These are phyloP conservation scores for Talaromyces borbonicus DNA, from an alignment of 495 filamentous ascomycete genomes.

Conservation along the genomic window DNA sequence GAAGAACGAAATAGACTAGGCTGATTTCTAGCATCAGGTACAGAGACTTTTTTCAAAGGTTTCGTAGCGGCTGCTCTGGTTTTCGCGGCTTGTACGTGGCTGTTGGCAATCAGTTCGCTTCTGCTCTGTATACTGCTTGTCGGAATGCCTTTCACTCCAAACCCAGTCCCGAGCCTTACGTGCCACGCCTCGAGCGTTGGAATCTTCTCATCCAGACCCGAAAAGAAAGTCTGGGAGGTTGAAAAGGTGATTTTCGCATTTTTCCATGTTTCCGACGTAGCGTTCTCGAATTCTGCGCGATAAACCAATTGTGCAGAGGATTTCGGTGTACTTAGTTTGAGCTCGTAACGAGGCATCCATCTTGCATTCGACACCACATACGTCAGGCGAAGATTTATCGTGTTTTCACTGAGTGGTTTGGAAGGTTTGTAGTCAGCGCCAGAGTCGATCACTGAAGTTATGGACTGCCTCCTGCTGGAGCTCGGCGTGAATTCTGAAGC, in stretches of 20 bases:
- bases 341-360: slow-evolving; percentile 59
- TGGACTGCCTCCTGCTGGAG: slow-evolving; percentile 46
- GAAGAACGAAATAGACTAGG: no score
- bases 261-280: slow-evolving; percentile 57
- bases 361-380: slow-evolving; percentile 54
- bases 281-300: slow-evolving; percentile 54
- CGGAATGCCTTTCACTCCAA: slow-evolving; percentile 3
- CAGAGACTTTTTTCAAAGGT: no score
- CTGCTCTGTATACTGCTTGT: slow-evolving; percentile 7
- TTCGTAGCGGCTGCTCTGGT: not conserved
- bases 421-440: slow-evolving; percentile 15
- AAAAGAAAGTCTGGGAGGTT: slow-evolving; percentile 57
- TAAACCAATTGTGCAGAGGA: slow-evolving; percentile 49
- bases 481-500: slow-evolving; percentile 34
- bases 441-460: slow-evolving; percentile 26
- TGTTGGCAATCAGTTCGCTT: slow-evolving; percentile 7
- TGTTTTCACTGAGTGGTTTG: slow-evolving; percentile 11
- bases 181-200: slow-evolving; percentile 53
- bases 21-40: no score
- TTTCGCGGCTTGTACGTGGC: not conserved
- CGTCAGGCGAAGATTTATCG: slow-evolving; percentile 44
- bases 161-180: slow-evolving; percentile 29
- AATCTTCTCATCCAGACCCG: slow-evolving; percentile 47
- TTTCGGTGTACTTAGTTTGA: slow-evolving; percentile 47
- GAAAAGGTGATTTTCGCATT: slow-evolving; percentile 56